Evolutionary conservation across 108 stramenopile species (phyloP).

Genomic region (Halocafeteria seosinensis): DNA sequence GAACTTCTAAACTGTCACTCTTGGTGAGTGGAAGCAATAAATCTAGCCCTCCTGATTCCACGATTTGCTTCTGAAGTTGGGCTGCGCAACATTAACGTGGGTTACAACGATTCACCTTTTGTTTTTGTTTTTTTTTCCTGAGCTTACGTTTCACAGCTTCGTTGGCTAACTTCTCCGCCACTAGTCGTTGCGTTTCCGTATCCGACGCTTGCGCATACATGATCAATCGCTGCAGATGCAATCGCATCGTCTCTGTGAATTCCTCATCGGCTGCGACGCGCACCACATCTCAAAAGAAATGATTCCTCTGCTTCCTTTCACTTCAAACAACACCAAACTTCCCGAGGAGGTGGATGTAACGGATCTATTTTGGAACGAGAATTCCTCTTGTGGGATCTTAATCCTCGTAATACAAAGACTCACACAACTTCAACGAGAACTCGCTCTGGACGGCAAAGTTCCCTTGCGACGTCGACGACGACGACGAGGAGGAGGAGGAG

Average conservation of each 20-base stretch:
- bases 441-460: too few species aligned
- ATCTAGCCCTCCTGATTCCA: constrained; percentile 30
- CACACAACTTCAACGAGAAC: too few species aligned
- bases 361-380: too few species aligned
- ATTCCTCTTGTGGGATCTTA: too few species aligned
- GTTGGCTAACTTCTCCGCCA: constrained; percentile 43
- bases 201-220: constrained; percentile 40
- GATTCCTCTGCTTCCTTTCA: too few species aligned
- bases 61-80: constrained; percentile 26
- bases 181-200: constrained; percentile 29
- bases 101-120: background rate
- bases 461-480: too few species aligned
- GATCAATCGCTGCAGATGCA: constrained; percentile 32
- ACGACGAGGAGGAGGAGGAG: too few species aligned
- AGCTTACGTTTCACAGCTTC: constrained; percentile 33
- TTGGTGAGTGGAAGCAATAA: constrained; percentile 40
- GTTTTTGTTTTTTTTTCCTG: background rate
- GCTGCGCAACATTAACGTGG: background rate
- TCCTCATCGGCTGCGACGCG: constrained; percentile 30
- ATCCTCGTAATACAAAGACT: too few species aligned
- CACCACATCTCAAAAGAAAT: too few species aligned
- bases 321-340: too few species aligned
- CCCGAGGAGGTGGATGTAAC: too few species aligned
- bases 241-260: constrained; percentile 13
- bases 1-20: constrained; percentile 32